phyloP scores from a whole-genome alignment of 352 stramenopile genomes.

The Thraustochytrium striatum region DNA sequence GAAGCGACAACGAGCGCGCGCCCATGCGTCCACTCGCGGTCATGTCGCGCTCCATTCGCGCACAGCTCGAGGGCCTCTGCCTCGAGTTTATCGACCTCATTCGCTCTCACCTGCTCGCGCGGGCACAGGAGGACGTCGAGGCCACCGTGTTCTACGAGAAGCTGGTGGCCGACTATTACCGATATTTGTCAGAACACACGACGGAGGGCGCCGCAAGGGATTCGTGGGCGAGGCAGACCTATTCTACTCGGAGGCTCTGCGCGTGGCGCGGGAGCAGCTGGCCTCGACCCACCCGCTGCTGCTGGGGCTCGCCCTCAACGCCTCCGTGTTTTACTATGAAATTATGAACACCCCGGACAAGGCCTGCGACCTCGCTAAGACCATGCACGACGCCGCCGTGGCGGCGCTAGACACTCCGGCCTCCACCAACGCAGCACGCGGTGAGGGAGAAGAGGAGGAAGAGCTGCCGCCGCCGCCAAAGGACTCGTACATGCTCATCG shows the following conservation, averaged over 20 bases:
- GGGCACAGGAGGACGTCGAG: slow-evolving; percentile 22
- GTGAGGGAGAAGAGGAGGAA: slow-evolving; percentile 46
- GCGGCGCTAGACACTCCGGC: slow-evolving; percentile 51
- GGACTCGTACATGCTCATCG: slow-evolving; percentile 55
- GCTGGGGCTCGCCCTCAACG: slow-evolving; percentile 57
- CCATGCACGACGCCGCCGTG: slow-evolving; percentile 55
- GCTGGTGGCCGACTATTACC: slow-evolving; percentile 52
- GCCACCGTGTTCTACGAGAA: slow-evolving; percentile 51
- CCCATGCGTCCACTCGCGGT: background rate
- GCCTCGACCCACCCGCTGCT: slow-evolving; percentile 51
- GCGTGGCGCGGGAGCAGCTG: slow-evolving; percentile 48
- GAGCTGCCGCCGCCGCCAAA: too few species aligned
- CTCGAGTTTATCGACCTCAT: slow-evolving; percentile 49
- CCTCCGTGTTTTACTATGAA: slow-evolving; percentile 55
- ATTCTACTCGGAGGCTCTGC: slow-evolving; percentile 49
- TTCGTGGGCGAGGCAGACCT: background rate
- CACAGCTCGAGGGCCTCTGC: slow-evolving; percentile 52
- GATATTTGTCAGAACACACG: slow-evolving; percentile 49
- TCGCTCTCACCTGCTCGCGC: slow-evolving; percentile 32
- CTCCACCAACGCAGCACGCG: background rate
- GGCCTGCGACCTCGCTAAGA: slow-evolving; percentile 53
- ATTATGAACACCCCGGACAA: slow-evolving; percentile 48
- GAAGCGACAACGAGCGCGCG: background rate
- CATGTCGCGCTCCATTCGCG: slow-evolving; percentile 47
- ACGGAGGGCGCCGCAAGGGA: background rate